Conservation (phyloP, 1,284 basidiomycete genomes). For the Flammula alnicola region DNA sequence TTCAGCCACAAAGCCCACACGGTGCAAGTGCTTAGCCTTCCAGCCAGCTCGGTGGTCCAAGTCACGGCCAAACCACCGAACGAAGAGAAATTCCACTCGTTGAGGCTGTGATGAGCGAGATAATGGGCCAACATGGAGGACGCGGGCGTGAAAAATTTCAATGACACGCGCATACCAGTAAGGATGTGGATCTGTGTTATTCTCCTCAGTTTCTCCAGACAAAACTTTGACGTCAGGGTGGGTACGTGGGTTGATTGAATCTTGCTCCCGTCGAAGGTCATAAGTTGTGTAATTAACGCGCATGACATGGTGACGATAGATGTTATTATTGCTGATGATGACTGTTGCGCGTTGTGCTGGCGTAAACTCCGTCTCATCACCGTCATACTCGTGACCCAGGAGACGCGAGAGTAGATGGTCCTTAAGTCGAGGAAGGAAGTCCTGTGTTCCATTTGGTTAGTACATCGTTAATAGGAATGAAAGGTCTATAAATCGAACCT, state of each 20-base stretch:
- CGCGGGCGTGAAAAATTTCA: slow-evolving; percentile 22
- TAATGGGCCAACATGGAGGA: slow-evolving; percentile 5
- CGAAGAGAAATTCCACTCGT: slow-evolving; percentile 23
- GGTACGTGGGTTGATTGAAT: slow-evolving; percentile 40
- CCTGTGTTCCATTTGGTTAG: too few species aligned
- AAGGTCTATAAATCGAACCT: too few species aligned
- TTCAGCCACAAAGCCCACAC: slow-evolving; percentile 20
- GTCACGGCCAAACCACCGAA: slow-evolving; percentile 25
- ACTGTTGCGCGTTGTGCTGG: slow-evolving; percentile 19
- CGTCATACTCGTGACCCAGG: slow-evolving; percentile 5
- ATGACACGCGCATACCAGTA: slow-evolving; percentile 29
- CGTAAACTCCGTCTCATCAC: slow-evolving; percentile 7
- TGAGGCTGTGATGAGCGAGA: neutral
- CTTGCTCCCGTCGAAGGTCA: slow-evolving; percentile 40
- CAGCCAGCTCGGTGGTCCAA: slow-evolving; percentile 10
- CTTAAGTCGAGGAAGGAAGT: slow-evolving; percentile 20
- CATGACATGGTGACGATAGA: slow-evolving; percentile 38
- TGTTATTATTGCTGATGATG: slow-evolving; percentile 29
- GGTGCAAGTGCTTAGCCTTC: slow-evolving; percentile 16
- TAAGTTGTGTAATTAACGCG: slow-evolving; percentile 50
- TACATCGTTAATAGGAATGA: too few species aligned
- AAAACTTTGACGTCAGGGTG: slow-evolving; percentile 16
- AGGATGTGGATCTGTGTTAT: too few species aligned
- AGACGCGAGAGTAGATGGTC: slow-evolving; percentile 18
- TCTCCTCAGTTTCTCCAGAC: too few species aligned